Base-by-base conservation (phyloP, 1,139 yeast species). In the Hanseniaspora gamundiae region DNA sequence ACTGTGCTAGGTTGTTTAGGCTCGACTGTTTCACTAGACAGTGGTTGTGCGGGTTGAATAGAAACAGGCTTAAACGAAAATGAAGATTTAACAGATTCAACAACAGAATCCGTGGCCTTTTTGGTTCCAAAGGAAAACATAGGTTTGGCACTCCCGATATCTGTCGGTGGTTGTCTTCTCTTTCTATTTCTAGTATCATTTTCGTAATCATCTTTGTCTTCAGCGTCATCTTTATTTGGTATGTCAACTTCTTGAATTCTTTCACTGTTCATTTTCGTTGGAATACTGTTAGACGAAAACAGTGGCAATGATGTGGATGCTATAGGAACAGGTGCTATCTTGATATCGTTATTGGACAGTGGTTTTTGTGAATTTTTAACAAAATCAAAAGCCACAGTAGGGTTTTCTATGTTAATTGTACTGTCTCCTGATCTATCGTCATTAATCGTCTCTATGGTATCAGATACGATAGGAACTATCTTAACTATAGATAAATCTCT, bases 1-100 rank as follows among this genome's bases (percentile, higher is more conserved):
- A 41, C 26, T 19, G 19, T 10, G 17, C 33, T 26, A 17, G 39
- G 27, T 29, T 40, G 41, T 28, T 38, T 39, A 11, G 40, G 41
- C 19, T 35, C 28, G n/a, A n/a, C n/a, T n/a, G n/a, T n/a, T n/a
- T n/a, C n/a, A n/a, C n/a, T n/a, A n/a, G n/a, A n/a, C n/a, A n/a
- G n/a, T n/a, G n/a, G n/a, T n/a, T n/a, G n/a, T n/a, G n/a, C n/a
- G n/a, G n/a, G n/a, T n/a, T n/a, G n/a, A 36, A 43, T 5, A 35
- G 45, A 31, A 8, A 40, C 16, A 8, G 35, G 9, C 33, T 48
- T 48, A 44, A 52, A 51, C 7, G 43, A 24, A 35, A 46, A 45
- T 14, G 41, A 30, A 16, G 49, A 42, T 10, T 33, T 33, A 13
- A 16, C 30, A 9, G 16, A 24, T 6, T 24, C 9, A 7, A 7